Evolutionary conservation across 2,329 filamentous ascomycete species (phyloP).

Genomic region (Cryphonectria naterciae): DNA sequence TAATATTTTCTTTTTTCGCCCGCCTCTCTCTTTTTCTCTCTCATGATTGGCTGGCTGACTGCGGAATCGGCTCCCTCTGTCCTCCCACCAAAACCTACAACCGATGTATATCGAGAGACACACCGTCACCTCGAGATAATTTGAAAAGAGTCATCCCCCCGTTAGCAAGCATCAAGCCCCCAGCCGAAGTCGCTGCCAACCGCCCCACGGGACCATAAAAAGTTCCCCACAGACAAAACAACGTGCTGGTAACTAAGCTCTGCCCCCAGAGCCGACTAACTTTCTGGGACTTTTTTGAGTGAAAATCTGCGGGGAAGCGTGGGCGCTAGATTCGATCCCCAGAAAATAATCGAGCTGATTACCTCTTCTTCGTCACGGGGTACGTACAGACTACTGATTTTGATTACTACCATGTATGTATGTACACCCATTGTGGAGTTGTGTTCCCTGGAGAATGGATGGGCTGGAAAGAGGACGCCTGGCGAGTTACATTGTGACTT

Average conservation of each 20-base stretch:
- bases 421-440: not conserved
- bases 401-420: not conserved
- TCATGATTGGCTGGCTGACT: no score
- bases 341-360: not conserved
- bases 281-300: not conserved
- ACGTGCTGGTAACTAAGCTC: not conserved
- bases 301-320: constrained; percentile 9
- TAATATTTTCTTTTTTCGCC: no score
- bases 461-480: no score
- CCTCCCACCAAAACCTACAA: no score
- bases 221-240: not conserved
- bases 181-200: constrained; percentile 6
- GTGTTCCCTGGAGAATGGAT: not conserved
- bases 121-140: no score
- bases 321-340: not conserved
- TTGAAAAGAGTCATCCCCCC: no score
- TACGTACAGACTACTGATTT: not conserved
- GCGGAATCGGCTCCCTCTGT: no score
- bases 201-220: not conserved
- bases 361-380: not conserved
- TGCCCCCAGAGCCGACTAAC: not conserved
- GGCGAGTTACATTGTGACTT: not conserved
- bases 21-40: no score
- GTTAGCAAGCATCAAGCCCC: not conserved
- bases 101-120: no score